These are phyloP conservation scores for Penicillium sp. DNA, from an alignment of 2,329 filamentous ascomycete genomes.

Conservation along the genomic window DNA sequence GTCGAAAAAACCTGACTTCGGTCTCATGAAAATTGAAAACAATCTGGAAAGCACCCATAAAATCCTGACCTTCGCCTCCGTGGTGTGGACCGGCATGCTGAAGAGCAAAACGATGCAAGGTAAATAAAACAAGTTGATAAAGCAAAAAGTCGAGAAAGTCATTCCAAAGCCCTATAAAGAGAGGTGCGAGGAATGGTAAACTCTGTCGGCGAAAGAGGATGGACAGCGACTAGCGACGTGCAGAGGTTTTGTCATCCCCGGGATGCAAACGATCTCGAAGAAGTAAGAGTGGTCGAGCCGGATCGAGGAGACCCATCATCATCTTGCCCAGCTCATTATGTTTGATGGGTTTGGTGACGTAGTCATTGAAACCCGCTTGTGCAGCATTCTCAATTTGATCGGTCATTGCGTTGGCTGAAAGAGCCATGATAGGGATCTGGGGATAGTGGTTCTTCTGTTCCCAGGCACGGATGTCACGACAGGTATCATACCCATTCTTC, in stretches of 20 bases:
- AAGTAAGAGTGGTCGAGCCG: conserved; percentile 38
- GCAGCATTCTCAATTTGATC: conserved; percentile 46
- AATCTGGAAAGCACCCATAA: too few species aligned
- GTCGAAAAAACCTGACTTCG: too few species aligned
- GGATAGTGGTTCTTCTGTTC: conserved; percentile 43
- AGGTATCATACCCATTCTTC: conserved; percentile 47
- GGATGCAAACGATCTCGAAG: conserved; percentile 37
- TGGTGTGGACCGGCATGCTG: not conserved
- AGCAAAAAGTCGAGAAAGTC: conserved; percentile 1
- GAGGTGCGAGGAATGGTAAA: not conserved
- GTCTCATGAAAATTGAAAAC: conserved; percentile 6
- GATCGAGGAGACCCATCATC: conserved; percentile 46
- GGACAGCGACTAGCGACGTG: conserved; percentile 10
- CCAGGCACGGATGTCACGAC: conserved; percentile 44
- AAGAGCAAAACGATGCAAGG: too few species aligned
- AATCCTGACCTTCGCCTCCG: too few species aligned
- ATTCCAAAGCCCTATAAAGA: too few species aligned
- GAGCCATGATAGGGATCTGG: conserved; percentile 46
- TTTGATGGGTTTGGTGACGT: conserved; percentile 47
- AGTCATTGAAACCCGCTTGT: conserved; percentile 46
- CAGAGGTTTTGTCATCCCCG: conserved; percentile 15
- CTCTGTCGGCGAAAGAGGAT: not conserved
- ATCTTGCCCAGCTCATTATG: conserved; percentile 46
- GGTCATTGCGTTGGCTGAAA: conserved; percentile 48
- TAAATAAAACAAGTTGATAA: too few species aligned